A percentile compares a stretch with the other conserved stretches of the same genome.
These are phyloP conservation scores for Vitis vinifera DNA, from an alignment of 164 flowering plant genomes.

Conservation along the genomic window DNA sequence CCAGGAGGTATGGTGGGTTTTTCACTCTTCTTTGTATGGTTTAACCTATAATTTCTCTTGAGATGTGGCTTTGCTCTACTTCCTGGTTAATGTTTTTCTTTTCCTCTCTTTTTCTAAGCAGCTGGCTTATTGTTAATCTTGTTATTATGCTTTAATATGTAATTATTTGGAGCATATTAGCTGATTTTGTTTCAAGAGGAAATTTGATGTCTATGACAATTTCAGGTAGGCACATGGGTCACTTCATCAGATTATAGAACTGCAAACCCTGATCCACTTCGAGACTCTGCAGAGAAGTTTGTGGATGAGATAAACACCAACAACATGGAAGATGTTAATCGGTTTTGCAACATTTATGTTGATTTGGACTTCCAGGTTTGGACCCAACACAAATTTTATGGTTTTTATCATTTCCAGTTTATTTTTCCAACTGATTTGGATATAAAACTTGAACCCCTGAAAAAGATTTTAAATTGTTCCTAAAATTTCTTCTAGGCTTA, in stretches of 20 bases:
- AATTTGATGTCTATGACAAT: conserved; percentile 8
- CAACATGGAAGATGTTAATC: conserved; percentile 68
- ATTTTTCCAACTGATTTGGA: not conserved
- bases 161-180: not conserved
- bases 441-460: not conserved
- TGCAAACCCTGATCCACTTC: conserved; percentile 87
- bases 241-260: conserved; percentile 58
- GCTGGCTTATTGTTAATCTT: too few species aligned
- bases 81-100: not conserved
- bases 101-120: too few species aligned
- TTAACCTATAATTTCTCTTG: not conserved
- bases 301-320: conserved; percentile 73
- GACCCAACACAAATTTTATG: conserved; percentile 1
- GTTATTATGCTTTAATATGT: not conserved
- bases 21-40: not conserved
- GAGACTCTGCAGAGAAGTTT: conserved; percentile 68
- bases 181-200: not conserved
- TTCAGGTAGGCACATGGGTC: conserved; percentile 72
- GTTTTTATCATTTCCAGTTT: not conserved
- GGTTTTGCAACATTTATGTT: conserved; percentile 73
- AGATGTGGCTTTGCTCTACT: not conserved
- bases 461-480: not conserved
- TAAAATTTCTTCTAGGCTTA: not conserved
- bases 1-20: conserved; percentile 56
- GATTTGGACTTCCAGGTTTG: conserved; percentile 72